Evolutionary conservation across 495 filamentous ascomycete genomes (phyloP).

Genomic region (Penicillium cinerascens): DNA sequence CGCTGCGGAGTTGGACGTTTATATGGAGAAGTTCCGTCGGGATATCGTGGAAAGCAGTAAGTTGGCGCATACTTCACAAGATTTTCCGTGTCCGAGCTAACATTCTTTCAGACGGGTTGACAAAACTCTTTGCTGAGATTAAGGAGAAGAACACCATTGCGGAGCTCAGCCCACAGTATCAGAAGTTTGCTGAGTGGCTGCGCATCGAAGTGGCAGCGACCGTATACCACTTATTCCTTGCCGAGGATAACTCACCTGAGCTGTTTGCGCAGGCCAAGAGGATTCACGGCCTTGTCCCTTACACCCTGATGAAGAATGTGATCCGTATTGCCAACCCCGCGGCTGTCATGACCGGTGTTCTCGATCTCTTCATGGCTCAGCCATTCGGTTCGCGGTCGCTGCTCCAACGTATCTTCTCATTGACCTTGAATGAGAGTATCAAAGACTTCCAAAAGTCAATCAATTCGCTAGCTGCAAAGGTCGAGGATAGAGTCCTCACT

Average conservation of each 20-base stretch:
- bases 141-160: conserved; percentile 78
- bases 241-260: conserved; percentile 96
- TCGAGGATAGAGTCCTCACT: conserved; percentile 75
- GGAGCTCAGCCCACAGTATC: conserved; percentile 89
- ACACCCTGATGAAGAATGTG: conserved; percentile 89
- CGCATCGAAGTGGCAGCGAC: conserved; percentile 96
- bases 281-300: conserved; percentile 91
- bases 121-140: conserved; percentile 90
- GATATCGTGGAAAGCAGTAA: conserved; percentile 76
- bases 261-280: conserved; percentile 89
- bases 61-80: conserved; percentile 23
- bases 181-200: conserved; percentile 98
- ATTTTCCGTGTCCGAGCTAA: background rate
- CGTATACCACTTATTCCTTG: conserved; percentile 94
- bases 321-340: conserved; percentile 96
- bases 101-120: conserved; percentile 65
- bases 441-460: conserved; percentile 78
- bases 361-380: conserved; percentile 93
- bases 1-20: conserved; percentile 88
- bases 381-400: conserved; percentile 87
- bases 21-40: conserved; percentile 85
- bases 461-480: conserved; percentile 66
- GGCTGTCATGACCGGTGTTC: conserved; percentile 85
- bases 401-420: conserved; percentile 86
- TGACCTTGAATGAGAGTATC: conserved; percentile 90